Evolutionary conservation across 495 filamentous ascomycete genomes (phyloP).

Genomic region (Penicillium desertorum): DNA sequence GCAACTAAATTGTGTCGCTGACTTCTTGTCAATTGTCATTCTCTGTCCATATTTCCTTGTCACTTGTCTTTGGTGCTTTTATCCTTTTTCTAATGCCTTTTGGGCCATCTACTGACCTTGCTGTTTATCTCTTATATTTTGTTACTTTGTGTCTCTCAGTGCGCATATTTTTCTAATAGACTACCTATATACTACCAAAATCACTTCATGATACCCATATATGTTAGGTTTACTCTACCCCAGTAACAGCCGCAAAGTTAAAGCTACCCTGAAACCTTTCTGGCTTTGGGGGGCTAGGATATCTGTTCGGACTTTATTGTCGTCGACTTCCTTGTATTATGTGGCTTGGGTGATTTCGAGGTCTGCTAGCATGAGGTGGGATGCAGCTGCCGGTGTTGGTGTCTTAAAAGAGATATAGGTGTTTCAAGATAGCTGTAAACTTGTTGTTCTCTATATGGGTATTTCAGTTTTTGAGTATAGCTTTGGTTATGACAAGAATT

Average conservation of each 20-base stretch:
- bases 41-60: constrained; percentile 10
- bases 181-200: not conserved
- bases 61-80: not conserved
- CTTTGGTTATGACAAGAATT: too few relatives aligned
- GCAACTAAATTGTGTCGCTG: constrained; percentile 7
- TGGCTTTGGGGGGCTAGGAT: too few relatives aligned
- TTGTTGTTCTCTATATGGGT: too few relatives aligned
- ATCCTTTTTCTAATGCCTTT: not conserved
- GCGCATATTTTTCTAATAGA: not conserved
- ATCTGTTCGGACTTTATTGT: too few relatives aligned
- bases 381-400: too few relatives aligned
- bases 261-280: constrained; percentile 18
- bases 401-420: too few relatives aligned
- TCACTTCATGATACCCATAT: not conserved
- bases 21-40: not conserved
- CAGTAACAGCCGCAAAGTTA: constrained; percentile 18
- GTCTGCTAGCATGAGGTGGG: too few relatives aligned
- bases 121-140: not conserved
- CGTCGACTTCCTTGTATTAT: too few relatives aligned
- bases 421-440: too few relatives aligned
- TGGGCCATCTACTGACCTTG: not conserved
- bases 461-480: too few relatives aligned
- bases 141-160: not conserved
- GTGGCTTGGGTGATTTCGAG: too few relatives aligned
- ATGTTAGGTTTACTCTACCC: constrained; percentile 22